These are phyloP conservation scores for Chenopodium berlandieri DNA, from an alignment of 148 eudicot species.

Conservation along the genomic window DNA sequence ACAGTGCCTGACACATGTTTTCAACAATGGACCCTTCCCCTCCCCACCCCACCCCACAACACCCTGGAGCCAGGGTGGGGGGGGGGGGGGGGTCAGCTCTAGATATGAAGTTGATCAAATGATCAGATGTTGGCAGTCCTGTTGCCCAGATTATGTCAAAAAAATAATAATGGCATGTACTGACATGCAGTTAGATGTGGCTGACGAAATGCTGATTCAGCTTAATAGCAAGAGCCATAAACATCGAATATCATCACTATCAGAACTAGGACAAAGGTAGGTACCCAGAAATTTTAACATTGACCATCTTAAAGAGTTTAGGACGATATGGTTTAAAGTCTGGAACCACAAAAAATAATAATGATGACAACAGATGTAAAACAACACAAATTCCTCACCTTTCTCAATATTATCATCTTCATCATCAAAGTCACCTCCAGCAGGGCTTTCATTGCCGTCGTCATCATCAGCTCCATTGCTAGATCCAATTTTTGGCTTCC, in stretches of 20 bases:
- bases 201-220: neutral
- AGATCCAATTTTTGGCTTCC: constrained; percentile 59
- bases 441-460: constrained; percentile 76
- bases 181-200: neutral
- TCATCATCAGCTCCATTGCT: constrained; percentile 62
- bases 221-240: neutral
- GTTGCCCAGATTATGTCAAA: neutral
- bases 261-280: neutral
- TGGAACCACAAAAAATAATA: neutral
- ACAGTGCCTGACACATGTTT: no score
- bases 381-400: constrained; percentile 43
- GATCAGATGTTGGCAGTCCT: no score
- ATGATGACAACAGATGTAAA: neutral
- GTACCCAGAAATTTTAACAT: neutral
- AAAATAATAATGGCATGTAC: neutral
- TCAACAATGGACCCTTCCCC: no score
- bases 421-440: constrained; percentile 81
- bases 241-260: neutral
- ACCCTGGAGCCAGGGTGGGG: no score
- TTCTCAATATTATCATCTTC: constrained; percentile 92
- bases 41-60: no score
- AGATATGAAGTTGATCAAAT: no score
- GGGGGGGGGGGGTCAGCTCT: no score
- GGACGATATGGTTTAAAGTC: neutral
- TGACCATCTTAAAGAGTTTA: neutral